These are phyloP conservation scores for Cladosporium halotolerans DNA, from an alignment of 2,329 filamentous ascomycete species.

Conservation along the genomic window DNA sequence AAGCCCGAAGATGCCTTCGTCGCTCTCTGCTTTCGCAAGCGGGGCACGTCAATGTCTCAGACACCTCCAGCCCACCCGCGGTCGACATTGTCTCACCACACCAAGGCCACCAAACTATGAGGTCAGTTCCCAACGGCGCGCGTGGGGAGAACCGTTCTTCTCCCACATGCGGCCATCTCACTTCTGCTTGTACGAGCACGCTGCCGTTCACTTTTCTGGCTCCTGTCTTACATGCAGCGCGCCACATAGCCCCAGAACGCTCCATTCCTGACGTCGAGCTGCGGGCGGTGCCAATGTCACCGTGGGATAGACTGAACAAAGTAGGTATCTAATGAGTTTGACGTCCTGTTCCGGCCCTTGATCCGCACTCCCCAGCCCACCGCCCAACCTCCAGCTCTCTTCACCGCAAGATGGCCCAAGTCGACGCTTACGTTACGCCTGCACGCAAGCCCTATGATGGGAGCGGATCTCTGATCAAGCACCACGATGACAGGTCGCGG, in stretches of 20 bases:
- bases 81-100: neutral
- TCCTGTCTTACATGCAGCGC: no score
- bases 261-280: no score
- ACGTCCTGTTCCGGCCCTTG: neutral
- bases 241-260: no score
- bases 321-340: no score
- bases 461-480: neutral
- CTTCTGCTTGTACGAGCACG: no score
- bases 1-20: neutral
- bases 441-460: neutral
- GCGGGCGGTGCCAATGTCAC: no score
- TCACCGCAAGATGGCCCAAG: conserved; percentile 2
- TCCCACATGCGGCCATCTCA: no score
- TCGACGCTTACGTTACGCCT: neutral
- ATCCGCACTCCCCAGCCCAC: neutral
- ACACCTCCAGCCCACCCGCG: neutral
- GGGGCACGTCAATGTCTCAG: conserved; percentile 5
- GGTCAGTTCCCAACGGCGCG: neutral
- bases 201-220: no score
- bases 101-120: conserved; percentile 1
- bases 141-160: no score
- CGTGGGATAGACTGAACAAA: no score
- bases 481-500: neutral
- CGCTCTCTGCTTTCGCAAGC: neutral
- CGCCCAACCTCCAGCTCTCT: neutral